phyloP scores from a whole-genome alignment of 2,329 filamentous ascomycete species.

The Colletotrichum spaethianum region DNA sequence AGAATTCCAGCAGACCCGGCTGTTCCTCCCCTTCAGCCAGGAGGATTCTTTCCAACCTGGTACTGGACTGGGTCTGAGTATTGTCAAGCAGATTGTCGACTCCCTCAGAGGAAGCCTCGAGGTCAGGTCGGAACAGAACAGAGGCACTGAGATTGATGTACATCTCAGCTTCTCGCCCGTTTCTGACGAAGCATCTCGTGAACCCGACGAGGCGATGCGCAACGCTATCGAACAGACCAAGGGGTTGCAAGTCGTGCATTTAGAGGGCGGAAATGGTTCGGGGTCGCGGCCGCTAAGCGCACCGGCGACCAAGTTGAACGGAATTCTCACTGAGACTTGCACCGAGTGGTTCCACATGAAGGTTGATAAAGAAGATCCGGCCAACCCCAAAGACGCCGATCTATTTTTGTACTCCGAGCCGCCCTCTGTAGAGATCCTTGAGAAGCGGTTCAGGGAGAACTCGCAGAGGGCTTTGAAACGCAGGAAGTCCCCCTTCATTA shows the following conservation, averaged over 20 bases:
- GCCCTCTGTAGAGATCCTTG: conserved; percentile 43
- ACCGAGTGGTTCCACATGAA: conserved; percentile 53
- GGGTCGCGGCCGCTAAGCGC: conserved; percentile 5
- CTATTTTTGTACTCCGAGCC: conserved; percentile 48
- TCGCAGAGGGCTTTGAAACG: background rate
- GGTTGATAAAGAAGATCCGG: conserved; percentile 42
- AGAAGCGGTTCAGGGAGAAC: conserved; percentile 42
- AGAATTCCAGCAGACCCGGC: conserved; percentile 70
- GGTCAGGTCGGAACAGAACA: conserved; percentile 65
- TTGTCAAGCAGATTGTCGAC: conserved; percentile 73
- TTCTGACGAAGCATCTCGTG: conserved; percentile 38
- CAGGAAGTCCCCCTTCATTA: conserved; percentile 46
- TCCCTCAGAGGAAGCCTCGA: conserved; percentile 72
- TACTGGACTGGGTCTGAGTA: conserved; percentile 74
- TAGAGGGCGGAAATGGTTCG: conserved; percentile 34
- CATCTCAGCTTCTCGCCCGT: conserved; percentile 56
- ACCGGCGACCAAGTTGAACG: conserved; percentile 46
- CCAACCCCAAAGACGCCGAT: conserved; percentile 39
- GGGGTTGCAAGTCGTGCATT: conserved; percentile 42
- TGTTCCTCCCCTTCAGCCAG: conserved; percentile 75
- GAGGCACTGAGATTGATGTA: conserved; percentile 69
- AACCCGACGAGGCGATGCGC: conserved; percentile 36
- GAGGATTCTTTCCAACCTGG: conserved; percentile 73
- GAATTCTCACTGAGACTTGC: conserved; percentile 49
- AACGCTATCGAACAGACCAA: conserved; percentile 37